Conservation (phyloP, 2,329 filamentous ascomycete species). For the Phoma sp. region DNA sequence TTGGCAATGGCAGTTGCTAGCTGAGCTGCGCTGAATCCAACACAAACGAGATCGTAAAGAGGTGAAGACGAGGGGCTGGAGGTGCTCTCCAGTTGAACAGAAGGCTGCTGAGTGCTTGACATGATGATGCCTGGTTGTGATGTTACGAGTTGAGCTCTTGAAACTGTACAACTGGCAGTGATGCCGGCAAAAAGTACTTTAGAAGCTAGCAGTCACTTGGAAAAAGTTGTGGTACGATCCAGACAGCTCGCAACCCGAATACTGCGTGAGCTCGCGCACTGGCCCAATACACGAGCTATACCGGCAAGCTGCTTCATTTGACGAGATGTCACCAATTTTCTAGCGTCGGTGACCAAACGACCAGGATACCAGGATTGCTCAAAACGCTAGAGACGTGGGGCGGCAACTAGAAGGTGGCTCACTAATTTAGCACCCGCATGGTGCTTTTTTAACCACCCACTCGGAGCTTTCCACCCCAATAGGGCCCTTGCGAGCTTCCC, state of each 20-base stretch:
- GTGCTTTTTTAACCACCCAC: slow-evolving; percentile 28
- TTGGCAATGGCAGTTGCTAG: slow-evolving; percentile 48
- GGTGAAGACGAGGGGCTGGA: slow-evolving; percentile 24
- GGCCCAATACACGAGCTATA: slow-evolving; percentile 11
- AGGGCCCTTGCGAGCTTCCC: slow-evolving; percentile 1
- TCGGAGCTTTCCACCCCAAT: slow-evolving; percentile 24
- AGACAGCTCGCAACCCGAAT: slow-evolving; percentile 4
- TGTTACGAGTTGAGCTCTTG: neutral
- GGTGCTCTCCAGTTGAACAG: slow-evolving; percentile 17
- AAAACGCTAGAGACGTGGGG: slow-evolving; percentile 26
- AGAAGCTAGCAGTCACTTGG: slow-evolving; percentile 4
- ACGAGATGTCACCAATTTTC: slow-evolving; percentile 29
- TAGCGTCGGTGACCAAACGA: slow-evolving; percentile 17
- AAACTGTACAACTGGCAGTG: neutral
- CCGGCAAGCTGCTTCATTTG: slow-evolving; percentile 19
- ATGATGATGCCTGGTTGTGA: slow-evolving; percentile 21
- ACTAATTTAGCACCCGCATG: slow-evolving; percentile 33
- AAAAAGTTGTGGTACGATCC: slow-evolving; percentile 13
- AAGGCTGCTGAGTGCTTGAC: slow-evolving; percentile 28
- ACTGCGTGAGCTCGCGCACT: slow-evolving; percentile 23
- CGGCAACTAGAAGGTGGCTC: slow-evolving; percentile 22
- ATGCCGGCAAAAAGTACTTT: slow-evolving; percentile 14
- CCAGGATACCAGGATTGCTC: no score
- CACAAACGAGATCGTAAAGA: slow-evolving; percentile 44
- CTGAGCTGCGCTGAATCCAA: slow-evolving; percentile 47